Evolutionary conservation across 2,329 filamentous ascomycete species (phyloP).

Genomic region (Ophiocordyceps camponoti-saundersi): DNA sequence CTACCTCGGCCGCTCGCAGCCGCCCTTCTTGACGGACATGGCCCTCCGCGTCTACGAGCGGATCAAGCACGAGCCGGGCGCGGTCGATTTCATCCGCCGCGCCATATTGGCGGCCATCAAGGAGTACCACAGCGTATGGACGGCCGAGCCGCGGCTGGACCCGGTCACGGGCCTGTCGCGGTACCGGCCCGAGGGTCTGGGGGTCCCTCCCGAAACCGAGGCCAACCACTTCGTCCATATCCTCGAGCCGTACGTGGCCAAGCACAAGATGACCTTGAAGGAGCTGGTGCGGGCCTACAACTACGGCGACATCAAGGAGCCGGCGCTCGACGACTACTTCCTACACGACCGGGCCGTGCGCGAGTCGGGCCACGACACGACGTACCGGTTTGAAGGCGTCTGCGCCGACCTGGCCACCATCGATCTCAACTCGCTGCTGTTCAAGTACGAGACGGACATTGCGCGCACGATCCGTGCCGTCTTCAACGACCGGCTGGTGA

Average conservation of each 20-base stretch:
- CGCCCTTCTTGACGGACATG: slow-evolving; percentile 96
- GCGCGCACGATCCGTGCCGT: slow-evolving; percentile 67
- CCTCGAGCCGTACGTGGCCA: slow-evolving; percentile 65
- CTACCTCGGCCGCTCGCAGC: slow-evolving; percentile 86
- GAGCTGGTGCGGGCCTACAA: slow-evolving; percentile 89
- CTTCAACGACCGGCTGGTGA: slow-evolving; percentile 67
- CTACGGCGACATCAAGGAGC: slow-evolving; percentile 55
- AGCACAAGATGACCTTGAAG: slow-evolving; percentile 64
- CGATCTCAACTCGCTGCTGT: slow-evolving; percentile 84
- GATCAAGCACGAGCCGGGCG: slow-evolving; percentile 71
- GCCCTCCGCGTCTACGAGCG: slow-evolving; percentile 82
- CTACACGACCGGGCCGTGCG: slow-evolving; percentile 88
- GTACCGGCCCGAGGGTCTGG: slow-evolving; percentile 68
- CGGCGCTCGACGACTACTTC: slow-evolving; percentile 88
- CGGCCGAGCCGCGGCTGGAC: slow-evolving; percentile 60
- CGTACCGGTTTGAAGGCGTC: slow-evolving; percentile 77
- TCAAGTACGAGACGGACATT: slow-evolving; percentile 96
- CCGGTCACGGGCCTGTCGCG: slow-evolving; percentile 62
- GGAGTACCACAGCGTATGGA: slow-evolving; percentile 88
- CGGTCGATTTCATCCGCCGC: slow-evolving; percentile 63
- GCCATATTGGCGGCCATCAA: slow-evolving; percentile 88
- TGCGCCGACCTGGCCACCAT: slow-evolving; percentile 84
- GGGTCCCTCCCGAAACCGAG: slow-evolving; percentile 85
- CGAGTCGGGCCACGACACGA: slow-evolving; percentile 93
- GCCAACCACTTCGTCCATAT: slow-evolving; percentile 74